Conservation (phyloP, 2,329 filamentous ascomycete species). For the Penicillium vulpinum region DNA sequence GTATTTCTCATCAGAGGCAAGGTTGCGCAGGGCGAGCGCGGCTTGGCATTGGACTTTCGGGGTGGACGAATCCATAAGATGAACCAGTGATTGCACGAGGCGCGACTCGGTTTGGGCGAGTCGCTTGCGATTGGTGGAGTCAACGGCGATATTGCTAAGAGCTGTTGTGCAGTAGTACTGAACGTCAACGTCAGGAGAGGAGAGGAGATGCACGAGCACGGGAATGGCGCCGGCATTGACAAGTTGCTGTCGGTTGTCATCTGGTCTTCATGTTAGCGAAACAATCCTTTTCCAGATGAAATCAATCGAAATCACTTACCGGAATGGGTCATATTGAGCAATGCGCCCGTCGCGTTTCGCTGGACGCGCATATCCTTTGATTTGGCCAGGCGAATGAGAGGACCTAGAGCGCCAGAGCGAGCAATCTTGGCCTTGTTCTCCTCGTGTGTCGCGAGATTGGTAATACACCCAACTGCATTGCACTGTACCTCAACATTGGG, state of each 20-base stretch:
- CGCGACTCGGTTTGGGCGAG: constrained; percentile 87
- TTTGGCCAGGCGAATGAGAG: constrained; percentile 87
- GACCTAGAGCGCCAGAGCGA: constrained; percentile 85
- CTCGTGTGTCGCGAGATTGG: constrained; percentile 95
- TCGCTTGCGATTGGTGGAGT: constrained; percentile 84
- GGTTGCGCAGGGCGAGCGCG: constrained; percentile 85
- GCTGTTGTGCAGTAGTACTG: constrained; percentile 99
- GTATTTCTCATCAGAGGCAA: constrained; percentile 98
- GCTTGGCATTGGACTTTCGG: constrained; percentile 98
- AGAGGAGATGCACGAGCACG: constrained; percentile 90
- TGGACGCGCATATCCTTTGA: constrained; percentile 99
- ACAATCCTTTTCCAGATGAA: not conserved
- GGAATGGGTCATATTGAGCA: constrained; percentile 99
- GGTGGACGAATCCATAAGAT: constrained; percentile 95
- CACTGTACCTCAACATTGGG: constrained; percentile 98
- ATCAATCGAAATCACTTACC: constrained; percentile 57
- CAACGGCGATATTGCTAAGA: constrained; percentile 96
- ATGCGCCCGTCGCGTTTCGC: constrained; percentile 90
- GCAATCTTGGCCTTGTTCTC: constrained; percentile 99
- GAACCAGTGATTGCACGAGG: constrained; percentile 88
- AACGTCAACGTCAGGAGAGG: constrained; percentile 91
- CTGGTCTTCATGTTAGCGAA: constrained; percentile 50
- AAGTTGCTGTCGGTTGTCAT: constrained; percentile 96
- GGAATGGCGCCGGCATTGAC: constrained; percentile 98
- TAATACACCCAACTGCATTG: constrained; percentile 98